Evolutionary conservation across 2,329 filamentous ascomycete genomes (phyloP).

Genomic region (Aspergillus cejpii): DNA sequence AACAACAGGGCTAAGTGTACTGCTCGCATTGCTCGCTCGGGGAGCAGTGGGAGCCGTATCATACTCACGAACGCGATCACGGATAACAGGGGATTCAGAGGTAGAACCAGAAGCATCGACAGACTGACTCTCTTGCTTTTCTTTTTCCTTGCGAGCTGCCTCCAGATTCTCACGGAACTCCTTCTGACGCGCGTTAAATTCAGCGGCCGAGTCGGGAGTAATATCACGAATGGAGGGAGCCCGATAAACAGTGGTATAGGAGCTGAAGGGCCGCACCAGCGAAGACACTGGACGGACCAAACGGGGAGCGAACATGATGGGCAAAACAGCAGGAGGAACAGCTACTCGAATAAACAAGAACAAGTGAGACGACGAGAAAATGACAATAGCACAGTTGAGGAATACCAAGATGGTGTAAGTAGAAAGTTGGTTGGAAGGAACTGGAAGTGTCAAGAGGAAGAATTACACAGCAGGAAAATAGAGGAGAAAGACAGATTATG

Average conservation of each 20-base stretch:
- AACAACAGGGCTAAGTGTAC: slow-evolving; percentile 27
- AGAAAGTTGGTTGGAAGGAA: neutral
- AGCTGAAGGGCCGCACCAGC: slow-evolving; percentile 53
- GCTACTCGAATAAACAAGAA: neutral
- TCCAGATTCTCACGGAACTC: slow-evolving; percentile 77
- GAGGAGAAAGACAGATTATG: slow-evolving; percentile 4
- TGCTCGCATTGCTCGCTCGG: slow-evolving; percentile 42
- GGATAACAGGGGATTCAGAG: slow-evolving; percentile 32
- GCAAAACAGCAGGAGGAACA: slow-evolving; percentile 1
- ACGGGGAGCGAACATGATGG: slow-evolving; percentile 42
- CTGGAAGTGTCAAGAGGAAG: slow-evolving; percentile 4
- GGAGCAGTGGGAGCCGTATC: slow-evolving; percentile 40
- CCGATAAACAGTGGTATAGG: slow-evolving; percentile 46
- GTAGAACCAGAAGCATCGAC: slow-evolving; percentile 44
- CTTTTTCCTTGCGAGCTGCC: slow-evolving; percentile 67
- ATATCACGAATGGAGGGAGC: slow-evolving; percentile 83
- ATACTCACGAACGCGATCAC: slow-evolving; percentile 34
- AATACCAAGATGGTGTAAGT: slow-evolving; percentile 1
- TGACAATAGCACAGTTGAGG: slow-evolving; percentile 1
- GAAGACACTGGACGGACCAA: slow-evolving; percentile 46
- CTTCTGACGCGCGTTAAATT: slow-evolving; percentile 78
- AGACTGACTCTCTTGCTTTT: slow-evolving; percentile 76
- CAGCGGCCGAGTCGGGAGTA: slow-evolving; percentile 61
- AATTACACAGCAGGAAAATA: slow-evolving; percentile 8
- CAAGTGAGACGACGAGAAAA: neutral